Evolutionary conservation across 192 early-diverging fungal species (phyloP).

Genomic region (Umbelopsis ramanniana): DNA sequence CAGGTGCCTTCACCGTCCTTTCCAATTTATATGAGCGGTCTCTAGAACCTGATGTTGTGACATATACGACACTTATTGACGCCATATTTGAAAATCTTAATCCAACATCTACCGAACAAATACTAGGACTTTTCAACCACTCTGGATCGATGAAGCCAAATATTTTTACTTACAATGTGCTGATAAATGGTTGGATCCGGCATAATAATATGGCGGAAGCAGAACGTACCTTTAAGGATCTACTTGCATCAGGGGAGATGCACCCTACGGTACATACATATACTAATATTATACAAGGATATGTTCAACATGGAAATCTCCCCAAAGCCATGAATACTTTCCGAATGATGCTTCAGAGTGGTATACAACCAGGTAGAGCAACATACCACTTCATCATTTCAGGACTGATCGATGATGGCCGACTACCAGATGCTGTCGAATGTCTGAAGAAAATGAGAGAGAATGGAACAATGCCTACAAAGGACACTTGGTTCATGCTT

Average conservation of each 20-base stretch:
- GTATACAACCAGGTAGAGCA: conserved; percentile 35
- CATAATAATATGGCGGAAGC: conserved; percentile 29
- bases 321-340: conserved; percentile 31
- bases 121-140: conserved; percentile 6
- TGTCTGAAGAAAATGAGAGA: conserved; percentile 31
- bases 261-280: conserved; percentile 37
- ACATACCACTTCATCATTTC: conserved; percentile 39
- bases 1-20: conserved; percentile 22
- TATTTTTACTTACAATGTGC: conserved; percentile 36
- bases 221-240: conserved; percentile 17
- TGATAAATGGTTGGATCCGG: conserved; percentile 38
- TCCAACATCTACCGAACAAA: conserved; percentile 6
- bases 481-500: conserved; percentile 34
- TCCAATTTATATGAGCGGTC: conserved; percentile 24
- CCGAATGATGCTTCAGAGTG: conserved; percentile 17
- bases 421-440: conserved; percentile 30
- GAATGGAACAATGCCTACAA: conserved; percentile 26
- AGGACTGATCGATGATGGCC: conserved; percentile 29
- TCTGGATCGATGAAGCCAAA: conserved; percentile 31
- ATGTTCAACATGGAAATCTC: conserved; percentile 26
- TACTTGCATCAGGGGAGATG: conserved; percentile 15
- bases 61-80: conserved; percentile 37
- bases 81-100: conserved; percentile 22
- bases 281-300: conserved; percentile 40
- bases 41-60: conserved; percentile 36